A percentile compares a stretch with the other conserved stretches of the same genome.
These are phyloP conservation scores for Olyra latifolia DNA, from an alignment of 176 grass and related monocot species.

Conservation along the genomic window DNA sequence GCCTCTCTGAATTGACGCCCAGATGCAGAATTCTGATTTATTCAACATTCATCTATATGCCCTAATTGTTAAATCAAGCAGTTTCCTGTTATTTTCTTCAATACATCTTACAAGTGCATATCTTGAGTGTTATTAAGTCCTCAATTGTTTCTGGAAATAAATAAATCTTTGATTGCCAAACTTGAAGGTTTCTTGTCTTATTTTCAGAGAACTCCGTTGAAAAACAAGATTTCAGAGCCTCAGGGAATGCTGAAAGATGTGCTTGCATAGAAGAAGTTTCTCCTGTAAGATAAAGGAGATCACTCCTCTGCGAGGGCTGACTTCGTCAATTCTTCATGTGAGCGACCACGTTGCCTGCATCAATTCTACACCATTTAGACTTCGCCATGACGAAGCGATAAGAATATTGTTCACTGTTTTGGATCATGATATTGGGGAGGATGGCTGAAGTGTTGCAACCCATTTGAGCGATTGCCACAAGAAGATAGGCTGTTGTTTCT, in stretches of 20 bases:
- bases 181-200: neutral
- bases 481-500: neutral
- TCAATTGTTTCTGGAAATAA: neutral
- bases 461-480: conserved; percentile 25
- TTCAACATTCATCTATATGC: neutral
- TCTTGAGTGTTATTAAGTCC: neutral
- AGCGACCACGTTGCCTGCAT: conserved; percentile 18
- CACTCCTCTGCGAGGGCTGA: conserved; percentile 15
- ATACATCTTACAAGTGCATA: neutral
- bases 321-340: conserved; percentile 39
- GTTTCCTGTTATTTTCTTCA: neutral
- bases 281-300: conserved; percentile 32
- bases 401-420: conserved; percentile 38
- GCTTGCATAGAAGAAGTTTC: conserved; percentile 49
- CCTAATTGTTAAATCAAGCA: neutral
- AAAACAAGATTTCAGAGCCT: conserved; percentile 20
- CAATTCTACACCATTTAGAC: conserved; percentile 29
- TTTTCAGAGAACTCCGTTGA: neutral
- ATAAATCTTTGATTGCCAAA: neutral
- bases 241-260: conserved; percentile 99
- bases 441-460: conserved; percentile 49
- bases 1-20: neutral
- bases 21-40: neutral
- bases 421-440: conserved; percentile 60
- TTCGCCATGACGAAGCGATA: conserved; percentile 42